A percentile compares a stretch with the other conserved stretches of the same genome.
These are phyloP conservation scores for Jaltomata sinuosa DNA, from an alignment of 257 asterid genomes.

Conservation along the genomic window DNA sequence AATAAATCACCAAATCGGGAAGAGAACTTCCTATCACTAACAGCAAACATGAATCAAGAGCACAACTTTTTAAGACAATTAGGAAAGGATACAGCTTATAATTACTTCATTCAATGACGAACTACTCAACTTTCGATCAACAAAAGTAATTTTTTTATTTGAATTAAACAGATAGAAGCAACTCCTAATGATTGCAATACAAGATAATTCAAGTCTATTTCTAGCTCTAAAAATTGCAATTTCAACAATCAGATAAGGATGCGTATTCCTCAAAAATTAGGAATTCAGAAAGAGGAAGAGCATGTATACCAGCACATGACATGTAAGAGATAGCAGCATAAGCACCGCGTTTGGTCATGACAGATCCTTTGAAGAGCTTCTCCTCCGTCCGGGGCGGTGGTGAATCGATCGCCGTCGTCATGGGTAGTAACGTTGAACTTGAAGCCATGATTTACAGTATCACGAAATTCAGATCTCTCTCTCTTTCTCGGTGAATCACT, in stretches of 20 bases:
- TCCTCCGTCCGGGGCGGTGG: constrained; percentile 48
- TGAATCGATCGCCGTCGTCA: constrained; percentile 53
- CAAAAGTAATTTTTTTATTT: background rate
- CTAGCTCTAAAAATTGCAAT: constrained; percentile 2
- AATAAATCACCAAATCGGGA: background rate
- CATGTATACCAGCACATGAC: constrained; percentile 75
- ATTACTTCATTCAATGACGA: background rate
- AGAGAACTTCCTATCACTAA: background rate
- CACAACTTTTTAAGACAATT: background rate
- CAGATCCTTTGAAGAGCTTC: constrained; percentile 84
- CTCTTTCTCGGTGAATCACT: background rate
- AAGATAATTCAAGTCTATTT: background rate
- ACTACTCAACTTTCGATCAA: background rate
- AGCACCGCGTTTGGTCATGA: constrained; percentile 89
- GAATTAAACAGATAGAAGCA: background rate
- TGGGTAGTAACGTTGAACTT: constrained; percentile 37
- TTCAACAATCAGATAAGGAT: background rate
- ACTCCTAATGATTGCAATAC: background rate
- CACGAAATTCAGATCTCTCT: background rate
- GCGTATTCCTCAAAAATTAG: background rate
- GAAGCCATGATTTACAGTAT: constrained; percentile 7
- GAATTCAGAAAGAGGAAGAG: background rate
- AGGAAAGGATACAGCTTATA: background rate
- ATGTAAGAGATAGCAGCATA: constrained; percentile 88
- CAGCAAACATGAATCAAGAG: background rate